A percentile compares a stretch with the other conserved stretches of the same genome.
Conservation (phyloP, 495 filamentous ascomycete genomes). For the Penicillium ucsense region DNA sequence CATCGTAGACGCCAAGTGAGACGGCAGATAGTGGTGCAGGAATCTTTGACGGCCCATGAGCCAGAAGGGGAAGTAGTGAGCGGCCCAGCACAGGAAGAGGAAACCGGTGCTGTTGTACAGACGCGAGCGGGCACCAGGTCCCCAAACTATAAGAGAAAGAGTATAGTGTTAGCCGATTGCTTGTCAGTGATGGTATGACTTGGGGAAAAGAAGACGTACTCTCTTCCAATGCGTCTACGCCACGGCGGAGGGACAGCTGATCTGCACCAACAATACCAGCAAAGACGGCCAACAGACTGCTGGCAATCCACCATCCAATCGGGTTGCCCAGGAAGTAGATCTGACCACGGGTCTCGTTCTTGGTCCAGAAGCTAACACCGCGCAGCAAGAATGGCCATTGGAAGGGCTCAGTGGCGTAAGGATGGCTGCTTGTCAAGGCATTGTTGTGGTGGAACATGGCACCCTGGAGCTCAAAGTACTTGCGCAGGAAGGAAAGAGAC, state of each 20-base stretch:
- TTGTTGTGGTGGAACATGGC: conserved; percentile 99
- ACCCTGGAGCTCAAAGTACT: conserved; percentile 93
- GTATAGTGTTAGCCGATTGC: conserved; percentile 1
- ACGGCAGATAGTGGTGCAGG: conserved; percentile 72
- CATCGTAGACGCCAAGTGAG: conserved; percentile 84
- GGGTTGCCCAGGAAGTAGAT: conserved; percentile 99
- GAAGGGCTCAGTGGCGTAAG: conserved; percentile 89
- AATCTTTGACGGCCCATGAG: conserved; percentile 69
- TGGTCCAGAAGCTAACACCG: conserved; percentile 98
- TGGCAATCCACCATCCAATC: conserved; percentile 94
- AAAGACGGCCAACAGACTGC: conserved; percentile 85
- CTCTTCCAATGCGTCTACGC: conserved; percentile 85
- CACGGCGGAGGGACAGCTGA: conserved; percentile 83
- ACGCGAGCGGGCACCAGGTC: conserved; percentile 75
- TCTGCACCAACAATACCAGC: conserved; percentile 87
- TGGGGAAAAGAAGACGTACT: conserved; percentile 52
- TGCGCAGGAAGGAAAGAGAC: conserved; percentile 75
- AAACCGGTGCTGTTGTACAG: conserved; percentile 98
- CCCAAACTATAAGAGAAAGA: conserved; percentile 23
- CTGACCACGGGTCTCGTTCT: conserved; percentile 90
- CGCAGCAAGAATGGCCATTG: conserved; percentile 96
- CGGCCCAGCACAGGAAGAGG: conserved; percentile 85
- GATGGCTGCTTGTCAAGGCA: conserved; percentile 90
- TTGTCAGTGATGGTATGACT: background rate
- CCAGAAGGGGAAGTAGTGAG: conserved; percentile 67